Base-by-base conservation (phyloP, 345 rosid genomes). In the Citrus maxima region DNA sequence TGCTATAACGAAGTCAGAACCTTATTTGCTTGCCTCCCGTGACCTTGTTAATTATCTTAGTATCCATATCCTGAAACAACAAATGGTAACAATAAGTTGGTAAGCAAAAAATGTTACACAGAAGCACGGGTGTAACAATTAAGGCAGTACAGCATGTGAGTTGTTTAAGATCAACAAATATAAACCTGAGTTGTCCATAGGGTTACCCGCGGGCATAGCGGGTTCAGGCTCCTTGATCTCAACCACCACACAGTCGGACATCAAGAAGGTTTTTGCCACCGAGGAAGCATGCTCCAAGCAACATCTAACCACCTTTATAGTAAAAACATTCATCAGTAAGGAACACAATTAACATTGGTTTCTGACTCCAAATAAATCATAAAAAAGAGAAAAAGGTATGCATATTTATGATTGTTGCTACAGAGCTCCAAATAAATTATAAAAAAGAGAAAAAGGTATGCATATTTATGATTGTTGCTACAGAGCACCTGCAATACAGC, bases 251-350 rank as follows among this genome's bases (percentile, higher is more conserved):
- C 98, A 94, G 72, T 97, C 99, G 0, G 98, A 97, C 98, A 94
- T 97, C 91, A 97, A 85, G 89, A 97, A 97, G 2, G 98, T 97
- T 85, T 93, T 94, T 22, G 99, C 98, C n/a, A 97, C 99, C 0
- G 98, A 97, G 19, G 98, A 85, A 24, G 99, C 98, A 67, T 97
- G 99, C 89, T 97, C 98, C 88, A 94, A 80, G 93, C 99, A 97
- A 83, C 98, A 97, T 84, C 99, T 91, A n/a, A 95, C 98, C 85
- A 93, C 98, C 98, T 95, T 87, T 22, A n/a, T 14, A 3, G 14
- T 54, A 4, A 42, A 78, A 27, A 72, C 5, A 64, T 7, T 19
- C 42, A 54, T 14, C 38, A 69, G 56, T 24, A 25, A 19, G 69
- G 24, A 65, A 34, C 51, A 35, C 6, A 0, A 58, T 3, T 5